phyloP scores from a whole-genome alignment of 1,139 yeast species.

The Taphrina communis region DNA sequence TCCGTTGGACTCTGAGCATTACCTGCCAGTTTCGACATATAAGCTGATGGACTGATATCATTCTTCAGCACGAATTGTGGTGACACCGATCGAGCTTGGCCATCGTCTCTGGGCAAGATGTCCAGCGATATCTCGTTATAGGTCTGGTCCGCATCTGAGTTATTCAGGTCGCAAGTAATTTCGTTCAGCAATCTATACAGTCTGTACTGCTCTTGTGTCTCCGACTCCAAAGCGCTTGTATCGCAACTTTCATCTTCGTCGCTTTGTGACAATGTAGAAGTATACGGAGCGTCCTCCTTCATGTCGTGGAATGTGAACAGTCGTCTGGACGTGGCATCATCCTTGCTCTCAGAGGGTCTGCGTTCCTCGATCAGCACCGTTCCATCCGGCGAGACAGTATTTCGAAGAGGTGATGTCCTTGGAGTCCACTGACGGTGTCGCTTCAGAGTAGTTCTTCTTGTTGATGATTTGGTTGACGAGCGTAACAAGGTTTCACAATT shows the following conservation, averaged over 20 bases:
- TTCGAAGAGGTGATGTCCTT: neutral
- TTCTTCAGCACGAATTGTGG: neutral
- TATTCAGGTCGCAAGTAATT: neutral
- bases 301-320: neutral
- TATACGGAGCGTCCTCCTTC: neutral
- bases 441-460: neutral
- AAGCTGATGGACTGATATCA: slow-evolving; percentile 9
- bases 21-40: neutral
- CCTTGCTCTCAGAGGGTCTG: neutral
- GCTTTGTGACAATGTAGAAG: neutral
- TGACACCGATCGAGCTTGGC: neutral
- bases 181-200: neutral
- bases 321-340: neutral
- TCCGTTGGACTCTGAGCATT: neutral
- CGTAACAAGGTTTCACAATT: neutral
- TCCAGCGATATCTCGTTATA: neutral
- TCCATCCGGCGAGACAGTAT: neutral
- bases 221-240: neutral
- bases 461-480: neutral
- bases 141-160: neutral
- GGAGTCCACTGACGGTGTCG: slow-evolving; percentile 12
- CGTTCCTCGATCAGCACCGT: too few species aligned
- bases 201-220: slow-evolving; percentile 3
- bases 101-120: neutral
- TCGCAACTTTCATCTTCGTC: neutral